Conservation (phyloP, 257 asterid species). For the Fraxinus anomala region DNA sequence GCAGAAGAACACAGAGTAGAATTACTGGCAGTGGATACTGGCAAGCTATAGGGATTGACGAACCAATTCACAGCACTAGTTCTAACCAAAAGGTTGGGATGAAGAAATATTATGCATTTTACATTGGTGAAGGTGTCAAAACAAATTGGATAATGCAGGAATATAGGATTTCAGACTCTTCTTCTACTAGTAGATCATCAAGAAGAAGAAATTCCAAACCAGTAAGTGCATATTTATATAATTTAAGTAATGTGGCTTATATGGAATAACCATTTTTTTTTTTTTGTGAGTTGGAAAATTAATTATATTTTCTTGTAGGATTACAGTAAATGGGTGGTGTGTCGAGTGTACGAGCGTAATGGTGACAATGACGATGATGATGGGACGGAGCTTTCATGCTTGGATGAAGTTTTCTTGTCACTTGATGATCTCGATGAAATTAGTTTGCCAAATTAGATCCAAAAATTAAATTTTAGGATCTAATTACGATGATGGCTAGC, state of each 20-base stretch:
- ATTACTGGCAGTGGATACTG: slow-evolving; percentile 74
- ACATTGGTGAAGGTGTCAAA: slow-evolving; percentile 57
- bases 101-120: slow-evolving; percentile 63
- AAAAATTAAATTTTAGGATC: slow-evolving; percentile 30
- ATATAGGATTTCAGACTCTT: slow-evolving; percentile 52
- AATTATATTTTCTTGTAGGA: slow-evolving; percentile 47
- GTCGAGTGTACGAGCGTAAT: slow-evolving; percentile 74
- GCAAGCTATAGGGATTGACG: slow-evolving; percentile 72
- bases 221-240: slow-evolving; percentile 37
- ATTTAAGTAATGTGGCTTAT: neutral
- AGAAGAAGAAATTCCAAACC: slow-evolving; percentile 56
- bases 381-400: slow-evolving; percentile 55
- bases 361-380: slow-evolving; percentile 41
- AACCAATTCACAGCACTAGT: slow-evolving; percentile 52
- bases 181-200: slow-evolving; percentile 51
- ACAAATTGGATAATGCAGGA: slow-evolving; percentile 97
- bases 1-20: slow-evolving; percentile 78
- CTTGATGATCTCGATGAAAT: slow-evolving; percentile 64
- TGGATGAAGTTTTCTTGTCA: slow-evolving; percentile 59
- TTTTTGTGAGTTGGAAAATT: neutral
- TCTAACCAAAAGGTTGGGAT: slow-evolving; percentile 54
- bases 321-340: slow-evolving; percentile 82
- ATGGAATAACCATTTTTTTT: neutral
- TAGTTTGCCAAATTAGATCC: slow-evolving; percentile 64
- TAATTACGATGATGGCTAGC: too few species aligned